Evolutionary conservation across 306 rosid species (phyloP).

Genomic region (Inga laurina): DNA sequence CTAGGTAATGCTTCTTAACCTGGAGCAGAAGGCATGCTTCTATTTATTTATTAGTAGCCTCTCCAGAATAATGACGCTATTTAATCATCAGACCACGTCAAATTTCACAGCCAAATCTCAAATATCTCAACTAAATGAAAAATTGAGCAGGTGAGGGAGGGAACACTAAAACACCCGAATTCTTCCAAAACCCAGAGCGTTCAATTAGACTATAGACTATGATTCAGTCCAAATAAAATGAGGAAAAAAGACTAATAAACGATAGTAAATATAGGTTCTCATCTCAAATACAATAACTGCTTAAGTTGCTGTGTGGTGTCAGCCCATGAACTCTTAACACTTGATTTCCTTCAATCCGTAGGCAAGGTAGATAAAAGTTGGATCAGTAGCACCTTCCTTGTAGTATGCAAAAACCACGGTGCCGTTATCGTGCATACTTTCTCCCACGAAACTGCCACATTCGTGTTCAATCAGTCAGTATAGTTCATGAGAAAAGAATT

Average conservation of each 20-base stretch:
- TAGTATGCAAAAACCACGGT: slow-evolving; percentile 84
- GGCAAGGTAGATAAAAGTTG: slow-evolving; percentile 80
- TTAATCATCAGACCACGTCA: not conserved
- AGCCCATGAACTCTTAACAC: slow-evolving; percentile 49
- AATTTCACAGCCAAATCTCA: not conserved
- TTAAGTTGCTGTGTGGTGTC: not conserved
- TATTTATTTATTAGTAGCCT: not conserved
- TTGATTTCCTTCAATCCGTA: slow-evolving; percentile 89
- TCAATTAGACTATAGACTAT: not conserved
- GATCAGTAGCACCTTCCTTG: slow-evolving; percentile 89
- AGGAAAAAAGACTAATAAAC: not conserved
- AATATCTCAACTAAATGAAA: not conserved
- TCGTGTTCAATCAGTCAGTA: not conserved
- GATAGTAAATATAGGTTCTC: not conserved
- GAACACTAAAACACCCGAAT: not conserved
- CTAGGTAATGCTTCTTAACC: not conserved
- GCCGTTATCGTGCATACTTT: slow-evolving; percentile 86
- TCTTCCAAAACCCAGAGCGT: not conserved
- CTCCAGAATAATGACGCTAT: too few relatives aligned
- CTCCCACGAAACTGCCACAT: slow-evolving; percentile 85
- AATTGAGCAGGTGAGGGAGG: too few relatives aligned
- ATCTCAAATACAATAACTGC: not conserved
- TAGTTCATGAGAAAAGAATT: not conserved
- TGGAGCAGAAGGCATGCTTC: not conserved
- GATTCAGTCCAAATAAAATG: not conserved